These are phyloP conservation scores for Colletotrichum tropicicola DNA, from an alignment of 2,329 filamentous ascomycete genomes.

Conservation along the genomic window DNA sequence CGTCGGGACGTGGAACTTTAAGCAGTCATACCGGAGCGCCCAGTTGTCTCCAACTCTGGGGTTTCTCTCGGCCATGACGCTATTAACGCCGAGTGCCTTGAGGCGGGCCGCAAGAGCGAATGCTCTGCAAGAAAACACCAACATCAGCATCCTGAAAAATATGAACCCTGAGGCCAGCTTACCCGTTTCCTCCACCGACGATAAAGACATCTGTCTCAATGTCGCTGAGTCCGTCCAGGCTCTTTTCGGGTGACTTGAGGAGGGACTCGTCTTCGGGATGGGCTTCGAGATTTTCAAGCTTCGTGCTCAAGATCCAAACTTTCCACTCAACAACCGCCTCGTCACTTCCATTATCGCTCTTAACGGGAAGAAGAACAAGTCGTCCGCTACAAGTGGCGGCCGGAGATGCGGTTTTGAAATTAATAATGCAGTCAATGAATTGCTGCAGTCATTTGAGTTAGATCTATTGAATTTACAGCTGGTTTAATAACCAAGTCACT, in stretches of 20 bases:
- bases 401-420: conserved; percentile 42
- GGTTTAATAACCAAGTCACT: too few relatives aligned
- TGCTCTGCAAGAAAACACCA: conserved; percentile 26
- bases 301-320: conserved; percentile 44
- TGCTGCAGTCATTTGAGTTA: not conserved
- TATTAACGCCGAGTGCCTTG: conserved; percentile 46
- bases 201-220: conserved; percentile 45
- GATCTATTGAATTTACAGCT: not conserved
- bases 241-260: conserved; percentile 32
- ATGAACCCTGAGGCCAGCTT: conserved; percentile 23
- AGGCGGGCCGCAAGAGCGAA: conserved; percentile 44
- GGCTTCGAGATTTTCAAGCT: conserved; percentile 34
- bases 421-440: conserved; percentile 32
- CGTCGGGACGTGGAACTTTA: conserved; percentile 48
- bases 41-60: conserved; percentile 47
- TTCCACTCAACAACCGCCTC: conserved; percentile 36
- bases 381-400: conserved; percentile 40
- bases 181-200: conserved; percentile 43
- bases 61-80: conserved; percentile 46
- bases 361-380: conserved; percentile 39
- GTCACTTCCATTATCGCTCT: not conserved
- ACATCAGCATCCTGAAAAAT: too few relatives aligned
- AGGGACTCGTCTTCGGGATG: conserved; percentile 39
- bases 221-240: conserved; percentile 22
- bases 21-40: conserved; percentile 45